Base-by-base conservation (phyloP, 352 stramenopile species). In the Globisporangium abappressorium region DNA sequence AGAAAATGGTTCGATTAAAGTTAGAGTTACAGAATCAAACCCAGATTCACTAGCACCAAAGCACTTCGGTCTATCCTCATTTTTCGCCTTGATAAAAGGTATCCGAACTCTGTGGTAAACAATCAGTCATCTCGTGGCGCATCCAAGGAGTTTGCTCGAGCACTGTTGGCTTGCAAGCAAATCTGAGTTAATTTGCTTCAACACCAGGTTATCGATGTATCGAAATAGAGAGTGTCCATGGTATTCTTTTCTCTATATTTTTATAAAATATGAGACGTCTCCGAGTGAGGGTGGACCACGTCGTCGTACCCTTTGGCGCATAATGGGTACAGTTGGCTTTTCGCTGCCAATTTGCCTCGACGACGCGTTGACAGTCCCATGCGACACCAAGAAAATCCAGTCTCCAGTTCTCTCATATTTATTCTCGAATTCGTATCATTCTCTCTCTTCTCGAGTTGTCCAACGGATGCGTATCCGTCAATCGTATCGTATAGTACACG, bases 311-410 rank as follows among this genome's bases (percentile, higher is more conserved):
- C 43, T 51, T 51, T 51, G 22, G 49, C 49, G 49, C 49, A 56
- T 56, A 30, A 56, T 56, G 49, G 49, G 22, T 56, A 56, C 49
- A 28, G 49, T 28, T 26, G 49, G n/a, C 8, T 20, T 49, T 22
- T 28, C 54, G 9, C 26, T 5, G 38, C 15, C 38, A 46, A 20
- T 41, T 41, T 34, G 30, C 30, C 34, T 34, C 2, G 26, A 41
- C 26, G 30, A 14, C 15, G 24, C 24, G 26, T 22, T 33, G 24
- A 36, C 41, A 20, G 28, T 5, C 30, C n/a, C 60, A 76, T 43
- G 66, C 55, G 57, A 58, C 66, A 57, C 28, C 24, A 41, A 15
- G 60, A 57, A 65, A 54, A 65, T 57, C 60, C 43, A 65, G 20
- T 47, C 49, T 56, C 20, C 1, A 6, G 18, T 56, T 53, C 46